Evolutionary conservation across 2,329 filamentous ascomycete species (phyloP).

Genomic region (Neopestalotiopsis rosae): DNA sequence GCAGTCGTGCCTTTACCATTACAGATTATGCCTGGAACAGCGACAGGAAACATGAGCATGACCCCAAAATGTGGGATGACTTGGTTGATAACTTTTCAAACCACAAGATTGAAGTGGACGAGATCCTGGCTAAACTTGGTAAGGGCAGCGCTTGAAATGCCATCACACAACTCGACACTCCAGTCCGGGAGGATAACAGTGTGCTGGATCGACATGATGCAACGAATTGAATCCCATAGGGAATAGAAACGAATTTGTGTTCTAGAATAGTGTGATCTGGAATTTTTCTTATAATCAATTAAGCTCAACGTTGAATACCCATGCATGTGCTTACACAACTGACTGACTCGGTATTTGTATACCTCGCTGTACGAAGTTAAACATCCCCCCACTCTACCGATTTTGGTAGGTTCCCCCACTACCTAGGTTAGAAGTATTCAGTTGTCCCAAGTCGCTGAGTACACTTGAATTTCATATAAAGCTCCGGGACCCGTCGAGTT

Average conservation of each 20-base stretch:
- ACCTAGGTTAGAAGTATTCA: not conserved
- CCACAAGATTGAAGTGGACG: slow-evolving; percentile 16
- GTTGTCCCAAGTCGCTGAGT: no score
- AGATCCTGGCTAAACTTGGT: not conserved
- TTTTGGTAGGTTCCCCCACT: not conserved
- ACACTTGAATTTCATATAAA: not conserved
- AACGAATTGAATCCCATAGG: no score
- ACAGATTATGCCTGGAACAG: slow-evolving; percentile 58
- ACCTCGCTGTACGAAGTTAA: not conserved
- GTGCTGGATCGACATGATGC: not conserved
- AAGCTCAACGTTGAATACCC: no score
- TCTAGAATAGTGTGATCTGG: no score
- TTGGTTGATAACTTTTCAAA: slow-evolving; percentile 57
- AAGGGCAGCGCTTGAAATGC: not conserved
- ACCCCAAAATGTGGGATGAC: slow-evolving; percentile 59
- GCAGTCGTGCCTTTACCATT: slow-evolving; percentile 58
- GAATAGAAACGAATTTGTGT: no score
- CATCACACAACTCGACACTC: not conserved
- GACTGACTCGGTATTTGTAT: not conserved
- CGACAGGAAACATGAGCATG: slow-evolving; percentile 47
- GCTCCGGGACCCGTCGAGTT: not conserved
- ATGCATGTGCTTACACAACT: no score
- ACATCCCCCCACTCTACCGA: not conserved
- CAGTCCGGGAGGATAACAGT: not conserved
- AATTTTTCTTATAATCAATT: no score